Conservation (phyloP, 257 asterid genomes). For the Cinchona pubescens region DNA sequence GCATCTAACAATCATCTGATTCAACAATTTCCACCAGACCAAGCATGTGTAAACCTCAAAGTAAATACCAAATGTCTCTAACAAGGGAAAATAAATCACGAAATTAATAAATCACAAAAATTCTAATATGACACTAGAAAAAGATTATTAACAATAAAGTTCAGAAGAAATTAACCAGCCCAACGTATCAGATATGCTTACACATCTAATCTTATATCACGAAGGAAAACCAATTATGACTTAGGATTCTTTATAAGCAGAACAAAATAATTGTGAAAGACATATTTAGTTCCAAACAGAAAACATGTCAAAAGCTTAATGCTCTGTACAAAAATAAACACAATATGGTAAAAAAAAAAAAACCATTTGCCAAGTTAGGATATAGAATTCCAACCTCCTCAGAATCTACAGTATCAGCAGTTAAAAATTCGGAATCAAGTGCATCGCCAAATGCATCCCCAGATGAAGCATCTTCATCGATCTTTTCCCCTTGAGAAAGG, state of each 20-base stretch:
- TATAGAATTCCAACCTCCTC: constrained; percentile 51
- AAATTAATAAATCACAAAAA: no score
- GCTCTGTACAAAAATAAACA: not conserved
- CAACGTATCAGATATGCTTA: not conserved
- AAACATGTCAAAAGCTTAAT: not conserved
- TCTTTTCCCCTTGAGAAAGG: constrained; percentile 43
- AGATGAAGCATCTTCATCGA: constrained; percentile 40
- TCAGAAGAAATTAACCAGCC: not conserved
- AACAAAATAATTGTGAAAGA: not conserved
- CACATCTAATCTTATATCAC: not conserved
- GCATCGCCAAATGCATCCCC: constrained; percentile 16
- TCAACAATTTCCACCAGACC: not conserved
- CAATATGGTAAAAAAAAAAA: no score
- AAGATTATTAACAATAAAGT: not conserved
- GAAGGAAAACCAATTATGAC: not conserved
- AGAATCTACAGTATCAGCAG: constrained; percentile 36
- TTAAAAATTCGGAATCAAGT: constrained; percentile 19
- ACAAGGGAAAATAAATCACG: not conserved
- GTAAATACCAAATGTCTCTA: not conserved
- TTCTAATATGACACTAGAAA: not conserved
- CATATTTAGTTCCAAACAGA: not conserved
- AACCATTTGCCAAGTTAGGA: not conserved
- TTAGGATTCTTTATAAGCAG: not conserved
- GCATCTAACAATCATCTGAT: not conserved
- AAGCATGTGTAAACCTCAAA: not conserved